Evolutionary conservation across 331 rosid species (phyloP), one percentile per base, ranked within the genome.

Genomic region (Spiraea crenata): DNA sequence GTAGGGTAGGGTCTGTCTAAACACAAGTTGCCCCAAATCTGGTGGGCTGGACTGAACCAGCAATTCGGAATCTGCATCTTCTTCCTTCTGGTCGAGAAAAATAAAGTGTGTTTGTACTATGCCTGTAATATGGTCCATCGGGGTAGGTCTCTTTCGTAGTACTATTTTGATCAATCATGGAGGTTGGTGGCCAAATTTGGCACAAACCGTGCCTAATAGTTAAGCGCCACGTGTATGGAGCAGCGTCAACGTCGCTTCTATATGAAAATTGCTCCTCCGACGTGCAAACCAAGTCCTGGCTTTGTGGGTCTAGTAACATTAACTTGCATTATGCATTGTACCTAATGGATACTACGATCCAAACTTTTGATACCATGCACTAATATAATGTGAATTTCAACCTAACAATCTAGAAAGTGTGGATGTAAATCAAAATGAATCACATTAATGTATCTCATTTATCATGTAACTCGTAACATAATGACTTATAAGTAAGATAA

Each of bases 141-240:
- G 31, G 31, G 31, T 25, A 25, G 31, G 31, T 25, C 31, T 25
- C n/a, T 35, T 58, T 35, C 35, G 64, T 59, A 15, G 19, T 3
- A 14, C 31, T 25, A 25, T 25, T 58, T 3, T 56, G 20, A 1
- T 50, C 62, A 57, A 57, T 31, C 62, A 37, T 59, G 45, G 64
- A 10, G 3, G 11, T 15, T 57, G 75, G 69, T 44, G 63, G 55
- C 48, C 12, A 38, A 40, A 57, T 14, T 51, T 6, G 17, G 59
- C 12, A 1, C 3, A 11, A 75, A 59, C 71, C 72, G 63, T 71
- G 81, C 25, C 58, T 34, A 67, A 63, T 54, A 67, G 38, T 34
- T 70, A 49, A 74, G 51, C 11, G 67, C 56, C 84, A 80, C 35
- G 71, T 65, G 77, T 46, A 16, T 1, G 63, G 57, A 14, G 61